Evolutionary conservation across 2,329 filamentous ascomycete genomes (phyloP).

Genomic region (Juglanconis oblonga): DNA sequence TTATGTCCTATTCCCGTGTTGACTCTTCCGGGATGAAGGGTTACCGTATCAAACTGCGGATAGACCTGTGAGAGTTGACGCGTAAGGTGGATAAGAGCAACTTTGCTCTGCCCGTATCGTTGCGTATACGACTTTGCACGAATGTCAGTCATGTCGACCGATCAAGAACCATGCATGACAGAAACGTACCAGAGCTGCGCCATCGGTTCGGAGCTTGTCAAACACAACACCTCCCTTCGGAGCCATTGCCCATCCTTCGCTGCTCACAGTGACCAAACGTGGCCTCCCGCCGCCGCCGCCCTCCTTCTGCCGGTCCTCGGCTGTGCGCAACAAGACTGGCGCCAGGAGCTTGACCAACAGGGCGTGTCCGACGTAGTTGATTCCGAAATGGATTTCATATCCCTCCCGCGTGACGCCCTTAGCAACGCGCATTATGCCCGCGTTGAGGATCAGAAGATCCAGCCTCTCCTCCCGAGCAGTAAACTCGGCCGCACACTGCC

Average conservation of each 20-base stretch:
- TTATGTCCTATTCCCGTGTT: constrained; percentile 29
- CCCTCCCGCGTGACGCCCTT: constrained; percentile 33
- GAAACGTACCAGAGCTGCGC: constrained; percentile 9
- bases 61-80: constrained; percentile 36
- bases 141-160: background rate
- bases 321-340: constrained; percentile 29
- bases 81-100: constrained; percentile 44
- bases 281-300: background rate
- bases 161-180: background rate
- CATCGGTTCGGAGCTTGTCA: constrained; percentile 25
- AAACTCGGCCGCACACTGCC: constrained; percentile 1
- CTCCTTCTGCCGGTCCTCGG: background rate
- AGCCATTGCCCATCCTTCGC: constrained; percentile 23
- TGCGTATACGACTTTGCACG: constrained; percentile 26
- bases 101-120: constrained; percentile 45
- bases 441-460: constrained; percentile 7
- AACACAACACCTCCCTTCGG: constrained; percentile 31
- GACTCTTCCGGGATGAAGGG: constrained; percentile 40
- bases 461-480: background rate
- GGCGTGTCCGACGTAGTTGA: constrained; percentile 42
- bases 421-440: constrained; percentile 9
- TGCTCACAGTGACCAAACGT: constrained; percentile 24
- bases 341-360: constrained; percentile 34
- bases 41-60: constrained; percentile 32
- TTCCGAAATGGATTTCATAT: constrained; percentile 42